A percentile compares a stretch with the other conserved stretches of the same genome.
phyloP scores from a whole-genome alignment of 192 early-diverging fungal genomes.

The Lobulomyces angularis region DNA sequence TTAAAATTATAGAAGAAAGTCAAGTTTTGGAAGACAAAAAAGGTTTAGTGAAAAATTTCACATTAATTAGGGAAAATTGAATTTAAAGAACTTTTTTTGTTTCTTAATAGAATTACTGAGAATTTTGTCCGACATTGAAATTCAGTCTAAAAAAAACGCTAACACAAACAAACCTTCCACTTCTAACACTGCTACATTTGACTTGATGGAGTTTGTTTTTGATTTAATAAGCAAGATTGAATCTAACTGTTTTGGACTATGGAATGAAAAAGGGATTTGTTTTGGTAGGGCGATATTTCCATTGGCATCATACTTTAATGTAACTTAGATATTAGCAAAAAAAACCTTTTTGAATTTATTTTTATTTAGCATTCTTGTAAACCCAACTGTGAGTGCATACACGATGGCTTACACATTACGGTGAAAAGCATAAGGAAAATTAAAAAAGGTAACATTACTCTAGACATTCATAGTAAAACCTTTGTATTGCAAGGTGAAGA shows the following conservation, averaged over 20 bases:
- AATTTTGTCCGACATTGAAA: neutral
- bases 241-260: constrained; percentile 60
- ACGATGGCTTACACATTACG: constrained; percentile 13
- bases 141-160: neutral
- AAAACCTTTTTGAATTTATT: neutral
- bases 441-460: constrained; percentile 1
- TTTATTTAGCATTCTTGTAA: constrained; percentile 42
- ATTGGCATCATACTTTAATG: constrained; percentile 51
- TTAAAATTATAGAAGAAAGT: constrained; percentile 25
- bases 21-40: constrained; percentile 20
- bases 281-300: constrained; percentile 45
- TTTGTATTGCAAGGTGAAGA: constrained; percentile 20
- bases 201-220: constrained; percentile 31
- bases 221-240: constrained; percentile 45
- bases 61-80: no score
- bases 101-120: constrained; percentile 6
- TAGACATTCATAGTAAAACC: neutral
- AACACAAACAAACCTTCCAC: no score
- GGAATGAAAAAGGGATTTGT: constrained; percentile 21
- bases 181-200: no score
- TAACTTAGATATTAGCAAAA: constrained; percentile 7
- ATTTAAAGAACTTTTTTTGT: no score
- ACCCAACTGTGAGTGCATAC: constrained; percentile 31
- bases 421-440: constrained; percentile 8
- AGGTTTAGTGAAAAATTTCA: no score